Base-by-base conservation (phyloP, 306 rosid genomes). In the Cicer yamashitae region DNA sequence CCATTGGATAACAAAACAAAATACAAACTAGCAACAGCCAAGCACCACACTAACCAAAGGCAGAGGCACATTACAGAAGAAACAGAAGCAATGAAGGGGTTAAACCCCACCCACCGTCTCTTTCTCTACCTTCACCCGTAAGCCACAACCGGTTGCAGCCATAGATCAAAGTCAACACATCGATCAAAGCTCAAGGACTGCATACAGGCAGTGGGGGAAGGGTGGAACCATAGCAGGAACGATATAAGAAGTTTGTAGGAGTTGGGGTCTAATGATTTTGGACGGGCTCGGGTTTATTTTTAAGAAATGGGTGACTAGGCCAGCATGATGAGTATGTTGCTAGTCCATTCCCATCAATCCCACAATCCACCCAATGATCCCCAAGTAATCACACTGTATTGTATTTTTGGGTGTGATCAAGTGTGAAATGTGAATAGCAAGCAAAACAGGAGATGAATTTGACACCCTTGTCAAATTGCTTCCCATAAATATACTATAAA, bases 1-100 rank as follows among this genome's bases (percentile, higher is more conserved):
- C 30, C 34, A 50, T 50, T 69, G 46, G 13, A 48, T 13, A 68
- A 68, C 25, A 67, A 59, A 68, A 67, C 58, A 22, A 48, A 25
- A 10, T 7, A 25, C 73, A 47, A 25, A 20, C 45, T 51, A 67
- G 71, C 40, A 66, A 18, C 38, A 66, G 71, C 30, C 57, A 67
- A 46, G 57, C 57, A 67, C 59, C 44, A 3, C 20, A 5, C 53
- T 3, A 47, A 68, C 45, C 60, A 68, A 5, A 68, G 34, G 46
- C 18, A 48, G 73, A 68, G 45, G 44, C n/a, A 48, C 13, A 30
- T 14, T 13, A n/a, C 18, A 68, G 44, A 17, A 68, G 59, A 47
- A 68, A 69, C 30, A 8, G 46, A 69, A 34, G 60, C 74, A 30
- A 1, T 47, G 39, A 43, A 17, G 10, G 25, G 71, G 71, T 3